Evolutionary conservation across 2,329 filamentous ascomycete genomes (phyloP), one percentile per base, ranked within the genome.

Genomic region (Exophiala xenobiotica): DNA sequence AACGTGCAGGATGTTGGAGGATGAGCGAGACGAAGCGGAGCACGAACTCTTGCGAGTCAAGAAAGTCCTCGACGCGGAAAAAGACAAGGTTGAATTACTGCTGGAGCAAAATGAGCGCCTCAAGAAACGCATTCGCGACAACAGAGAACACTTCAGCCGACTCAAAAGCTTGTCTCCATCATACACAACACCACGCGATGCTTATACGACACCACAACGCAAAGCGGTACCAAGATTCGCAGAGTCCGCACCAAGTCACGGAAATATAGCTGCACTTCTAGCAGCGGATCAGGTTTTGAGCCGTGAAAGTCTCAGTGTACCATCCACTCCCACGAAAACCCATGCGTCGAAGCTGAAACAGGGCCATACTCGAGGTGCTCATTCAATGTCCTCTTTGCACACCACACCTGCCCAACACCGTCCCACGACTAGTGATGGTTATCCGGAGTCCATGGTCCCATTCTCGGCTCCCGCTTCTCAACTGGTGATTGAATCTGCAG

Each of bases 331-430:
- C 0, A 72, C 76, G 19, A 67, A 78, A 72, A 51, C 72, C 67
- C 57, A 73, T 66, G 20, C 74, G 68, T 54, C 78, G 70, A 67
- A 78, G 74, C 64, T 77, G 67, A 52, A 72, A 45, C 73, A 79
- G 48, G 82, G 81, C 49, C 90, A 95, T 66, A 81, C 79, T 14
- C 83, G 90, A 60, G 88, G 86, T 52, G 82, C 85, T 23, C 89
- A 95, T 66, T 93, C 89, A 38, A 76, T 95, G 67, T 95, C 90
- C 0, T 93, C 90, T 1, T 74, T 96, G 4, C 90, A 90, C 6
- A 83, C 83, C 4, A 95, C 90, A 2, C 89, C 90, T 7, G 73
- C 75, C 37, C 78, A 81, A 11, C 68, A 75, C 37, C 78, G 80
- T 43, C 70, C 74, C 9, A 69, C 70, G 26, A 76, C 74, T 31